Base-by-base conservation (phyloP, 2,329 filamentous ascomycete genomes). In the Sarocladium oryzae region DNA sequence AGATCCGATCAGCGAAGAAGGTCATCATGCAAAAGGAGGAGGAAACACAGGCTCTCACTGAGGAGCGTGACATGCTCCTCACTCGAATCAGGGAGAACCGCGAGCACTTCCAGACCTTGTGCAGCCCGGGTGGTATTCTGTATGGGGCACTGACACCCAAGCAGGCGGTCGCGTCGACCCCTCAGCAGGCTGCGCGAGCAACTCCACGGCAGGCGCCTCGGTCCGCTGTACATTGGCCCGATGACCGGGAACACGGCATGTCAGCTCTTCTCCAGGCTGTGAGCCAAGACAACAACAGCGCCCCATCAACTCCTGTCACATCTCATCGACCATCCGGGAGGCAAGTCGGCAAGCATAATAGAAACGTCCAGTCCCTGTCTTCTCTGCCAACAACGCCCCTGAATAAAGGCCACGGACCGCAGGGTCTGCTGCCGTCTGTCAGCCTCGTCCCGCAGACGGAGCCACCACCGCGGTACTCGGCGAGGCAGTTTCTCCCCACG, bases 51-150 rank as follows among this genome's bases (percentile, higher is more conserved):
- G 74, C 75, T 50, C 70, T 95, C n/a, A 67, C 74, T 2, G 89
- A 95, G 60, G 86, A 93, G 62, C 87, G 89, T 51, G 76, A 83
- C 35, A 78, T 88, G 64, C 75, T 96, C 49, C 81, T 91, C 53
- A 88, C 84, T 55, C 85, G 92, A 18, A 95, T 97, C 56, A 82
- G 87, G 37, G 89, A 95, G 65, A 96, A 96, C 63, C 78, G 92
- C 55, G 88, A 95, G 63, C 90, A 95, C 62, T 84, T 95, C 59
- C 87, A 88, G 53, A 78, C 79, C 62, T 79, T 95, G 46, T 85
- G 87, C 61, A 86, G 88, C 59, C 87, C 88, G 2, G 85, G 86
- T 13, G 83, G 81, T 49, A 79, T 81, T 30, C 83, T 83, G 52
- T 79, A 86, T 54, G 72, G 79, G 53, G 75, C 82, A 53, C 69